Conservation (phyloP, 2,329 filamentous ascomycete genomes). For the Stagonosporopsis chrysanthemi region DNA sequence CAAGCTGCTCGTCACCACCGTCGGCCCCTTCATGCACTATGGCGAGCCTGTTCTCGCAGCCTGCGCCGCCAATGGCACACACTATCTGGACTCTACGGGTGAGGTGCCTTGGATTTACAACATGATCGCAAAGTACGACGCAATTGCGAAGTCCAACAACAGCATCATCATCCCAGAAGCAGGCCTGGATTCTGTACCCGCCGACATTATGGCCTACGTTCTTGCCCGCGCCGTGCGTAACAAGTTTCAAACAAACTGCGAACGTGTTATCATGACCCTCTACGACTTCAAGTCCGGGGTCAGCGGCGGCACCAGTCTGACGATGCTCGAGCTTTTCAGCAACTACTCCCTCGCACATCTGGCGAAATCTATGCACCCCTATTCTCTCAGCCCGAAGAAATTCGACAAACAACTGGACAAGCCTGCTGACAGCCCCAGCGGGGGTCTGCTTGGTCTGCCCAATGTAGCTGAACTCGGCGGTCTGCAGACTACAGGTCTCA, state of each 20-base stretch:
- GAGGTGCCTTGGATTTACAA: slow-evolving; percentile 70
- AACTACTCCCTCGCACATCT: slow-evolving; percentile 58
- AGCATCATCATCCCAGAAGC: slow-evolving; percentile 68
- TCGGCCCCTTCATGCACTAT: slow-evolving; percentile 70
- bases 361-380: slow-evolving; percentile 58
- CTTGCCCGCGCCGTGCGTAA: slow-evolving; percentile 62
- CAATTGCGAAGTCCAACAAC: slow-evolving; percentile 64
- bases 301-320: slow-evolving; percentile 69
- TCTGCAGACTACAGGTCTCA: slow-evolving; percentile 62
- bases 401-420: slow-evolving; percentile 39
- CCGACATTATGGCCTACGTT: slow-evolving; percentile 64
- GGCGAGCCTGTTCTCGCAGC: slow-evolving; percentile 71
- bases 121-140: slow-evolving; percentile 68
- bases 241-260: slow-evolving; percentile 58
- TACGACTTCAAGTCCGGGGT: slow-evolving; percentile 58
- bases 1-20: slow-evolving; percentile 65
- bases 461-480: slow-evolving; percentile 66
- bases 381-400: slow-evolving; percentile 58
- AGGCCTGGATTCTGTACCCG: slow-evolving; percentile 68
- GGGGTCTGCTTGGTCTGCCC: slow-evolving; percentile 59
- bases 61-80: slow-evolving; percentile 69
- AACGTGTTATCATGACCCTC: slow-evolving; percentile 60
- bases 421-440: slow-evolving; percentile 43
- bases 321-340: slow-evolving; percentile 66
- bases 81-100: slow-evolving; percentile 72